Base-by-base conservation (phyloP, 495 filamentous ascomycete genomes). In the Penicillium subrubescens region DNA sequence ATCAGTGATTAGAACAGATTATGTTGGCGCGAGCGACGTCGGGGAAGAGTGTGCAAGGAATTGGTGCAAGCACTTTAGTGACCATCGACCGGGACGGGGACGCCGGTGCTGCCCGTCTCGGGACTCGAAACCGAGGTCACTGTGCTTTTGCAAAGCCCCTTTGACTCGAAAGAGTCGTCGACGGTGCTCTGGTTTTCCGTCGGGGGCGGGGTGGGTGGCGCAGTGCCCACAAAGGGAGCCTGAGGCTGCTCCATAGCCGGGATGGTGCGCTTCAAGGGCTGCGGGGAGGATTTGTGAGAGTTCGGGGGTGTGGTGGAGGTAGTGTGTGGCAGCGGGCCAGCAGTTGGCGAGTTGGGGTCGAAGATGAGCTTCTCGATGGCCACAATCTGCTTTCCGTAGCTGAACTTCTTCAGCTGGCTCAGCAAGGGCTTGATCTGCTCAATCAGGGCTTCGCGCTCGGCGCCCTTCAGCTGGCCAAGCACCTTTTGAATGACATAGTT, bases 401-500 rank as follows among this genome's bases (percentile, higher is more conserved):
- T 87, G 60, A 83, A 86, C 65, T 89, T 90, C 77, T 93, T 96
- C 25, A 94, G 75, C 53, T 84, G 81, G 25, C 81, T 78, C 17
- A 99, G 82, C 57, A 94, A 84, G 3, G 91, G 89, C 68, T 87
- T 88, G 67, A 97, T 88, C 53, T 88, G 79, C 19, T 91, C 87
- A 25, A 91, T 80, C 19, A 97, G 88, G 15, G 81, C 75, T 25
- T 86, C 84, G 27, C 84, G 84, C 61, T 96, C 92, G 0, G 77
- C 73, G 12, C 84, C 86, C 59, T 87, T 82, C 2, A 97, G 80
- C 57, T 89, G 84, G 8, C 84, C 87, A 53, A 96, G 82, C 27
- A 97, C 83, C 77, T 92, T 94, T 77, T 96, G 95, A 63, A 99
- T 90, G 17, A 98, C 95, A 73, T 99, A 99, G 74, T 99, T 99